These are phyloP conservation scores for Scedosporium boydii DNA, from an alignment of 2,329 filamentous ascomycete species.

Conservation along the genomic window DNA sequence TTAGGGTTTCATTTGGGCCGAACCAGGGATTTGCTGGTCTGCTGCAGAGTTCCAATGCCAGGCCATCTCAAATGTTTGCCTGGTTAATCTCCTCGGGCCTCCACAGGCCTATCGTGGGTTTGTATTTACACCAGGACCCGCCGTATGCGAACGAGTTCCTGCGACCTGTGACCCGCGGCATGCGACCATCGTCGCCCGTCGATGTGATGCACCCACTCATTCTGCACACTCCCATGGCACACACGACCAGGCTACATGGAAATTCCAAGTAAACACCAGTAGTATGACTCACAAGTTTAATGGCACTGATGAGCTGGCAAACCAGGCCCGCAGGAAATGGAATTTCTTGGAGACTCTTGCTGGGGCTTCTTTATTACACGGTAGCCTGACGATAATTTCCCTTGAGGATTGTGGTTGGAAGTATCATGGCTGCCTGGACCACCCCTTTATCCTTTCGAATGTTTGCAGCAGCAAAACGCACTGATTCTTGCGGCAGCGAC, in stretches of 20 bases:
- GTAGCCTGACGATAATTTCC: background rate
- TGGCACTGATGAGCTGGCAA: background rate
- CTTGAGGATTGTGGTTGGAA: background rate
- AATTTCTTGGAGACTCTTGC: background rate
- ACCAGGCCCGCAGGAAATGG: background rate
- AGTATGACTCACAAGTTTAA: background rate
- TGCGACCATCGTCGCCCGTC: too few species aligned
- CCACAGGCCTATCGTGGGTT: background rate
- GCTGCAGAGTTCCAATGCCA: background rate
- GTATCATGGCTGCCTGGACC: too few species aligned
- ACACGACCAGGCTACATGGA: too few species aligned
- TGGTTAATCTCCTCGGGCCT: too few species aligned
- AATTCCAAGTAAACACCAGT: too few species aligned
- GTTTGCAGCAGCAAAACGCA: too few species aligned
- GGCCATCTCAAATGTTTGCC: background rate
- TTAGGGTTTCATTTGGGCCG: background rate
- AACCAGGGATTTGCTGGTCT: background rate
- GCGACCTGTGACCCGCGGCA: background rate
- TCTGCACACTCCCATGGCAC: background rate
- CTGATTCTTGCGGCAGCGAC: too few species aligned
- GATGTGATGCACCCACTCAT: too few species aligned
- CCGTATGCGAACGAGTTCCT: background rate
- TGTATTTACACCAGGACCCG: background rate
- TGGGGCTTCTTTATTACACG: background rate
- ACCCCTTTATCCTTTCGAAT: too few species aligned